phyloP scores from a whole-genome alignment of 257 asterid genomes.

The Euphrasia confusa region DNA sequence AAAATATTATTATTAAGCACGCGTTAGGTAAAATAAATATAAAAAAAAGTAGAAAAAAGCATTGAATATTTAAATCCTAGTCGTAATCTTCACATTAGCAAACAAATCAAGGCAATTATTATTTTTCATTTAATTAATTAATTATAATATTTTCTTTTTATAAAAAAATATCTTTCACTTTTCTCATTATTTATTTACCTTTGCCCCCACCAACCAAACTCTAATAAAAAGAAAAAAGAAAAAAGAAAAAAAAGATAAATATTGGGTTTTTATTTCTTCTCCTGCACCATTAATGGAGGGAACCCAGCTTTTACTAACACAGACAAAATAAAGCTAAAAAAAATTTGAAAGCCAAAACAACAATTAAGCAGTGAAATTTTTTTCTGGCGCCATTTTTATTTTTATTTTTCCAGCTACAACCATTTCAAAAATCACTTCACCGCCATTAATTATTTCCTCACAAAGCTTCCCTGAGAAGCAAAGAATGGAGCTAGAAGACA shows the following conservation, averaged over 20 bases:
- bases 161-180: conserved; percentile 25
- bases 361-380: background rate
- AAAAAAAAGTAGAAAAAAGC: background rate
- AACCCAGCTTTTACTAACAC: conserved; percentile 44
- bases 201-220: conserved; percentile 26
- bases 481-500: conserved; percentile 54
- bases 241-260: conserved; percentile 31
- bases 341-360: conserved; percentile 17
- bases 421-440: conserved; percentile 25
- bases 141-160: conserved; percentile 6
- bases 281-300: conserved; percentile 64
- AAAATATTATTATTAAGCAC: background rate
- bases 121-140: conserved; percentile 18
- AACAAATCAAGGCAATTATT: conserved; percentile 30
- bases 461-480: background rate
- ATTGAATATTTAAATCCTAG: background rate
- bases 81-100: conserved; percentile 32
- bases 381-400: conserved; percentile 59
- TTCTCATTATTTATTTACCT: conserved; percentile 19
- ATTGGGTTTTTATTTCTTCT: conserved; percentile 24
- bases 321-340: conserved; percentile 25
- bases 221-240: background rate
- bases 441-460: conserved; percentile 3
- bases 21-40: background rate
- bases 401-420: conserved; percentile 19